Evolutionary conservation across 1,284 basidiomycete genomes (phyloP), one percentile per base, ranked within the genome.

Genomic region (Schizophyllum amplum): DNA sequence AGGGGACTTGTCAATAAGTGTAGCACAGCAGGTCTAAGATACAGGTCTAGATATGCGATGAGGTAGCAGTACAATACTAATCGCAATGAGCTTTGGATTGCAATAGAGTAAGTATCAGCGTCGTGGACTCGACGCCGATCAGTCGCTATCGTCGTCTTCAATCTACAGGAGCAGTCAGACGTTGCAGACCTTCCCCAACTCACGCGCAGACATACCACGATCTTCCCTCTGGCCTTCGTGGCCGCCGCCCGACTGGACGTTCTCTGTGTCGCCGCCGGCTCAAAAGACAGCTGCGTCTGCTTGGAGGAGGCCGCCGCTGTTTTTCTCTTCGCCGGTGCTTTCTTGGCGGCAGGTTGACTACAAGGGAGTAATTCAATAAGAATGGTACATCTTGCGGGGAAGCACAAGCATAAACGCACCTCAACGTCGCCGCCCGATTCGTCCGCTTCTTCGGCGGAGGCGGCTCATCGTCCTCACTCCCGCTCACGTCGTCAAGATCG

Each of bases 361-460:
- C 67, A 58, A 68, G 72, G 60, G 47, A 55, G 55, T 46, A 57
- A 50, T 5, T 49, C 15, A 54, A 21, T 15, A 51, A 27, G 33
- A 5, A 24, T 47, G n/a, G n/a, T n/a, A n/a, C n/a, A n/a, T n/a
- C 7, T 7, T 26, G 22, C 27, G 25, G 46, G 54, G 49, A 46
- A 60, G 54, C 64, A 68, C 61, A 22, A 55, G 54, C 54, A 52
- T 33, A 52, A 55, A 66, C 71, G 58, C 65, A 86, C 83, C 80
- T 86, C 46, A 85, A 66, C 9, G 86, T 77, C 11, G 85, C 80
- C 21, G 84, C 81, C 56, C 87, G 76, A 64, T 80, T 86, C n/a
- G 83, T 83, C 60, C 76, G 76, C 65, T 86, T 86, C 24, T 71
- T 63, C 4, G 78, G 68, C 50, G 76, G 77, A 3, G 73, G 70